These are phyloP conservation scores for Solioccasus polychromus DNA, from an alignment of 768 basidiomycete genomes.

Conservation along the genomic window DNA sequence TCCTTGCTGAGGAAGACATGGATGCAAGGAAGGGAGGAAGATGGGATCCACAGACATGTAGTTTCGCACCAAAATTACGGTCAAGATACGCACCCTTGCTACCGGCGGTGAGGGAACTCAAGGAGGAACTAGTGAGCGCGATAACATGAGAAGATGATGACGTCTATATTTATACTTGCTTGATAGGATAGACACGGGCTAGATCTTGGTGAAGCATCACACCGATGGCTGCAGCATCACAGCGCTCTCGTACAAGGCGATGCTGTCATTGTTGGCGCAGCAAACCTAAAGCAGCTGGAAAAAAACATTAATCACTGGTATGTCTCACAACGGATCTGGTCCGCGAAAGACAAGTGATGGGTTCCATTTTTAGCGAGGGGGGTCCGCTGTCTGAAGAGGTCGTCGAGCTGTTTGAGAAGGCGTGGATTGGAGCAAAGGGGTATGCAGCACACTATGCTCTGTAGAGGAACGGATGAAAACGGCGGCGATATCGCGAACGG, in stretches of 20 bases:
- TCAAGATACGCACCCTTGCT: constrained; percentile 12
- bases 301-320: constrained; percentile 12
- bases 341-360: not conserved
- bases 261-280: constrained; percentile 38
- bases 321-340: constrained; percentile 6
- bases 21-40: constrained; percentile 6
- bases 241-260: constrained; percentile 19
- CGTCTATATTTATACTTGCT: not conserved
- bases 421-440: constrained; percentile 7
- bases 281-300: constrained; percentile 36
- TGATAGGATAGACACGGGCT: constrained; percentile 11
- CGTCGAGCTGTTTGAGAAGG: constrained; percentile 9
- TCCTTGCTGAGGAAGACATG: constrained; percentile 13
- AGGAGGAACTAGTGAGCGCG: constrained; percentile 9
- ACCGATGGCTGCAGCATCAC: constrained; percentile 19
- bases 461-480: not conserved
- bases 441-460: constrained; percentile 10
- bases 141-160: not conserved
- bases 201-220: constrained; percentile 8
- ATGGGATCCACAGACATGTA: constrained; percentile 16
- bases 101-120: constrained; percentile 11
- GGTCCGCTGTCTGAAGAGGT: constrained; percentile 15
- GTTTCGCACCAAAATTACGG: constrained; percentile 7
- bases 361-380: constrained; percentile 16
- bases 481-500: not conserved